Evolutionary conservation across 73 alveolate species (phyloP), one percentile per base, ranked within the genome.

Genomic region (Paramecium tetraurelia): DNA sequence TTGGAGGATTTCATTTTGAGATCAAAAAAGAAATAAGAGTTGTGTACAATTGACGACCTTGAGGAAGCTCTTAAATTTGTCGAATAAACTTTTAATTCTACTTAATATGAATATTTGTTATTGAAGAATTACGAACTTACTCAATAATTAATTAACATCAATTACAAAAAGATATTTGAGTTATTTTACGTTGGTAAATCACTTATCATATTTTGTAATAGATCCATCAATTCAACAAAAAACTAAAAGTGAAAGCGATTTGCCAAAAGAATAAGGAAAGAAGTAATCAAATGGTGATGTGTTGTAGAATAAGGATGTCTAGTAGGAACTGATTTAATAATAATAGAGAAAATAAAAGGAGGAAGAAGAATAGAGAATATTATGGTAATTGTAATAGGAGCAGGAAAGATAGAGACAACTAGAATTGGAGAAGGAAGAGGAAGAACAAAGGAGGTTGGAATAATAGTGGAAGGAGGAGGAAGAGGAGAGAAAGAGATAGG

Each of bases 1-100:
- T 80, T 80, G 24, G 90, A 80, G n/a, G 90, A 80, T 80, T 80
- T 40, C 24, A 31, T 80, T 10, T 24, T 80, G 43, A 80, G 57
- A 44, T 40, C 27, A 10, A 80, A 80, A 48, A 80, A 80, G 29
- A 41, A 24, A 46, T 20, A 46, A 44, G 90, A 80, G 7, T 22
- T 46, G 1, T 80, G 90, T 80, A 5, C 70, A 80, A 10, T 80
- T 12, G 90, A 80, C 10, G 90, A 80, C 20, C 12, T 80, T 2
- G 90, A 80, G 14, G 90, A 80, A 14, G 90, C 90, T 10, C 72
- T 80, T 11, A 80, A 80, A 80, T 80, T 24, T 44, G 75, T 48
- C n/a, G 90, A 80, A 48, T 40, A 33, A 46, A 80, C 57, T 0
- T 43, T 80, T 40, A 80, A 80, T 48, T 35, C 70, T 80, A 10